Conservation (phyloP, 2,329 filamentous ascomycete genomes). For the Colletotrichum tropicicola region DNA sequence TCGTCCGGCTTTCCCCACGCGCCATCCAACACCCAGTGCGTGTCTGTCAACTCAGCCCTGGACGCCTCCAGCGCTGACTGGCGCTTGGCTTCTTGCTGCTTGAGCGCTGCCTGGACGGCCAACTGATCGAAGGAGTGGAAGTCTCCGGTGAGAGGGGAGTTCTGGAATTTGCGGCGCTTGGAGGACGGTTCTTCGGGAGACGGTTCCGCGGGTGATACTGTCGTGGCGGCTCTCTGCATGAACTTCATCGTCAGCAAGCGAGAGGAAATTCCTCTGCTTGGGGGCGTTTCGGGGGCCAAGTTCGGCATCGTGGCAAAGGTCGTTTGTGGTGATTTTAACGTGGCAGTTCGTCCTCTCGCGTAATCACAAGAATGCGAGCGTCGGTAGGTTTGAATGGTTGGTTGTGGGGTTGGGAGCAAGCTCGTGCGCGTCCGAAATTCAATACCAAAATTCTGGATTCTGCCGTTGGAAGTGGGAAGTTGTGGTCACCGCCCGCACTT, state of each 20-base stretch:
- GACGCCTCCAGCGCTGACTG: conserved; percentile 69
- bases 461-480: conserved; percentile 1
- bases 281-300: conserved; percentile 63
- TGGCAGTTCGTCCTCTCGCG: background rate
- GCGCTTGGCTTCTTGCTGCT: conserved; percentile 73
- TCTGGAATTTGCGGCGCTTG: conserved; percentile 69
- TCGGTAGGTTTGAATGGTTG: background rate
- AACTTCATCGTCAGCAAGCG: conserved; percentile 96
- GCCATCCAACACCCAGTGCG: conserved; percentile 78
- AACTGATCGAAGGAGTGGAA: conserved; percentile 62
- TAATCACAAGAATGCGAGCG: background rate
- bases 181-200: conserved; percentile 59
- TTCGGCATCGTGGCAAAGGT: conserved; percentile 32
- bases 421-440: background rate
- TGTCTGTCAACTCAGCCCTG: conserved; percentile 71
- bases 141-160: conserved; percentile 42
- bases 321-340: background rate
- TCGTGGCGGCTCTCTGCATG: conserved; percentile 87
- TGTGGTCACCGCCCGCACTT: background rate
- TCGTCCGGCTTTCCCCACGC: conserved; percentile 31
- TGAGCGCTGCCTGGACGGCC: conserved; percentile 69
- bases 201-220: conserved; percentile 55
- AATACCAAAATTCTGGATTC: conserved; percentile 26
- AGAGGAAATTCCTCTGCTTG: conserved; percentile 76
- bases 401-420: background rate